Conservation (phyloP, 2,329 filamentous ascomycete species). For the Pyricularia sp. region DNA sequence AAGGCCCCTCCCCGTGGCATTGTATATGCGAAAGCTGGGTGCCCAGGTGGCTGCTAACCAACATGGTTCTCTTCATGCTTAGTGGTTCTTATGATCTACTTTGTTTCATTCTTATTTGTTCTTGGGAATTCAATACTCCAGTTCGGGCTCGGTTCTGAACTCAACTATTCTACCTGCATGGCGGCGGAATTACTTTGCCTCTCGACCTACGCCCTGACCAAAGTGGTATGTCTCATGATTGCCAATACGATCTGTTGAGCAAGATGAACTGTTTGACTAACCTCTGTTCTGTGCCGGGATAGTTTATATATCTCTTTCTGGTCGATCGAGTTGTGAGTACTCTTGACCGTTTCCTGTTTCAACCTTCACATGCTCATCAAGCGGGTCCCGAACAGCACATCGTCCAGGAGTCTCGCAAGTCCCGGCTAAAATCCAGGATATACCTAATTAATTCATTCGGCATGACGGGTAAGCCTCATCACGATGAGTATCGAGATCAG, state of each 20-base stretch:
- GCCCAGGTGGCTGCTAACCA: no score
- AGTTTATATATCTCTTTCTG: slow-evolving; percentile 2
- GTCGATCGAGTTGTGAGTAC: not conserved
- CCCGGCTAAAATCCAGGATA: not conserved
- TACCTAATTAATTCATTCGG: not conserved
- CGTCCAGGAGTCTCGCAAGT: not conserved
- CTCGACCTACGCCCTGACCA: not conserved
- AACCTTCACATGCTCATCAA: not conserved
- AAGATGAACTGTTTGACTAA: not conserved
- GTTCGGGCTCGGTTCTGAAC: not conserved
- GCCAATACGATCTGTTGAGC: not conserved
- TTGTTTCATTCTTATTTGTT: not conserved
- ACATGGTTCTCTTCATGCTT: no score
- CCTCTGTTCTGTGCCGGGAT: not conserved
- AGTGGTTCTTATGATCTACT: not conserved
- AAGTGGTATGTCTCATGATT: not conserved
- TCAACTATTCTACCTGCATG: not conserved
- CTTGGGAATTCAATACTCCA: not conserved
- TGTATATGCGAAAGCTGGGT: no score
- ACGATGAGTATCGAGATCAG: not conserved
- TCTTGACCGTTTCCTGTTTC: no score
- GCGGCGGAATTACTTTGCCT: not conserved
- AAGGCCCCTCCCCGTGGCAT: not conserved
- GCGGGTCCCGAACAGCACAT: not conserved
- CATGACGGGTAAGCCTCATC: not conserved